Conservation (phyloP, 768 basidiomycete species). For the Calocera cornea region DNA sequence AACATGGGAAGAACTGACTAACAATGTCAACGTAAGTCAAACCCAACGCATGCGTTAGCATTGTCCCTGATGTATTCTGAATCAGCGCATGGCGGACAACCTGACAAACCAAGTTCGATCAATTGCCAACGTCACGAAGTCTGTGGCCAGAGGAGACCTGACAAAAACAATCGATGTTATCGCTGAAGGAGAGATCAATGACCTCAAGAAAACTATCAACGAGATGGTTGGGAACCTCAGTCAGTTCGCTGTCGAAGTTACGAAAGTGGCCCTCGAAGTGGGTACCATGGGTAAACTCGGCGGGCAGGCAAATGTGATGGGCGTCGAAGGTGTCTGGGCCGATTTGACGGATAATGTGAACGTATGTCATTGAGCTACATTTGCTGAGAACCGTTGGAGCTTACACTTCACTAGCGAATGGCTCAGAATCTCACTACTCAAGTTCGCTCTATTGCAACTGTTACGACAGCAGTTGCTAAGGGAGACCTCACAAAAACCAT, state of each 20-base stretch:
- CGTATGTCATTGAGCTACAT: conserved; percentile 31
- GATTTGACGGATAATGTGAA: conserved; percentile 67
- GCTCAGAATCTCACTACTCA: conserved; percentile 30
- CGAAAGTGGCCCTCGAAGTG: conserved; percentile 73
- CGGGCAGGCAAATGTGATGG: conserved; percentile 79
- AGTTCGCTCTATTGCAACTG: conserved; percentile 29
- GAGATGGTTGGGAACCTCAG: conserved; percentile 84
- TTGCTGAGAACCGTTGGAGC: conserved; percentile 17
- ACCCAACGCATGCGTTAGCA: background rate
- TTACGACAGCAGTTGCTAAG: conserved; percentile 29
- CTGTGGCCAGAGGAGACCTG: conserved; percentile 70
- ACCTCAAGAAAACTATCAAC: conserved; percentile 82
- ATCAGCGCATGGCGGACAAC: conserved; percentile 80
- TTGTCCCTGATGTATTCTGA: background rate
- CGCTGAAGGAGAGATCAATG: conserved; percentile 77
- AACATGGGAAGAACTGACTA: conserved; percentile 26
- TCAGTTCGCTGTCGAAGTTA: conserved; percentile 63
- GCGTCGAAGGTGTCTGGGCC: conserved; percentile 35
- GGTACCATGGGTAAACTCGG: conserved; percentile 85
- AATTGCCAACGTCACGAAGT: conserved; percentile 78
- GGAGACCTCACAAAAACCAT: conserved; percentile 34
- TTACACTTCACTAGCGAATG: conserved; percentile 21
- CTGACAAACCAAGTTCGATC: conserved; percentile 78
- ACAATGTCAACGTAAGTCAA: conserved; percentile 64
- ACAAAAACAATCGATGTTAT: conserved; percentile 77